Evolutionary conservation across 768 basidiomycete species (phyloP), one percentile per base, ranked within the genome.

Genomic region (Kwoniella dejecticola): DNA sequence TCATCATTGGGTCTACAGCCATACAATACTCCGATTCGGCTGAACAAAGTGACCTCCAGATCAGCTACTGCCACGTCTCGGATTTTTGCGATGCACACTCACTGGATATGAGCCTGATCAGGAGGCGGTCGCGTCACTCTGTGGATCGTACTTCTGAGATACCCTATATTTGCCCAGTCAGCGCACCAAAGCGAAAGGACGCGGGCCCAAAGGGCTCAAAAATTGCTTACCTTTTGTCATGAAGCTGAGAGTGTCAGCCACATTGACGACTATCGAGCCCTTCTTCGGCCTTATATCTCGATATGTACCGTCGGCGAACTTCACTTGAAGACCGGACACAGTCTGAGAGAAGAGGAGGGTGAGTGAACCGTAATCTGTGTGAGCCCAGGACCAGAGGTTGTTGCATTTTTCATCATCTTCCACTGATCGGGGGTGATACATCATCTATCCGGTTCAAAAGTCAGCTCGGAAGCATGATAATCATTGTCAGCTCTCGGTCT

Each of bases 341-440:
- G 72, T 64, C 62, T 81, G 81, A 23, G 79, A 78, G 70, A 81
- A 81, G 21, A 81, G 64, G 1, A 81, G 68, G 7, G 81, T 81
- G 6, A 81, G 69, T 12, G 80, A 78, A 4, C 80, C 79, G 50
- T 68, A 62, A 29, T 50, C 54, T 26, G 70, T 71, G 44, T 72
- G 70, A 2, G 67, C 68, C 64, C 65, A 64, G 21, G 62, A 62
- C 71, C 71, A 72, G 19, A 72, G 53, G 44, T 63, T 65, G 30
- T 67, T 58, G 48, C 66, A 64, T 55, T 69, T 67, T n/a, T 48
- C 60, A 53, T 72, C 67, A 13, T 72, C 70, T 56, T 72, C 70
- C 29, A 65, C 55, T 3, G 64, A 58, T 36, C 67, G 52, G 26
- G 68, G 68, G 41, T 79, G 76, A 60, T 87, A 87, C 79, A 87